Base-by-base conservation (phyloP, 1,139 yeast genomes). In the Lodderomyces parapsilosis region DNA sequence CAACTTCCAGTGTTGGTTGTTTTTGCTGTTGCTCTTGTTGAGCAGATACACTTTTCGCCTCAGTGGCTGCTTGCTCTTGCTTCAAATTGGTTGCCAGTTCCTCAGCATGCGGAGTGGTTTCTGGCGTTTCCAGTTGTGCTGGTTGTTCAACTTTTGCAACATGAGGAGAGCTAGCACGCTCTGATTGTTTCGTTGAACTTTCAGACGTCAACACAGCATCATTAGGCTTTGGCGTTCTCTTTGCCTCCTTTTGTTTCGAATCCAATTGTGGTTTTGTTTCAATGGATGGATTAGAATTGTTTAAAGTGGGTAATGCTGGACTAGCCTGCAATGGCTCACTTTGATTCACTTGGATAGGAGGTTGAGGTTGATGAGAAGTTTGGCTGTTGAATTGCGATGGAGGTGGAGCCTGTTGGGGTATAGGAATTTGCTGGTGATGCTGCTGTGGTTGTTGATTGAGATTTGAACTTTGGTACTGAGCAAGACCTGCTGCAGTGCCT, bases 331-430 rank as follows among this genome's bases (percentile, higher is more conserved):
- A 30, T 17, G 19, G 18, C 19, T 30, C 33, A 10, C n/a, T 14
- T 3, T 30, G 33, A 9, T 17, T 30, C 10, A 30, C 33, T 15
- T 15, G 33, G 6, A 30, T 30, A 7, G 33, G 19, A 3, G 33
- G 41, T 35, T 23, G 45, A 8, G 37, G 23, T 6, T 28, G 46
- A 19, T 41, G 40, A 20, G 42, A 47, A 28, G 38, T 36, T 13
- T 36, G 43, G 3, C 27, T 25, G 9, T 30, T 43, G n/a, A 39
- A 39, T 13, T 44, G 39, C 1, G 38, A 30, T 10, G 42, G 39
- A 2, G 38, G 28, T 19, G 45, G 48, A 18, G 40, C 48, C 11
- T 46, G 49, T 27, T 41, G 48, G 32, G 38, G 36, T 24, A 44
- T 46, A 46, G 48, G 32, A 18, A 23, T n/a, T 19, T 17, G 40